Conservation (phyloP, 2,329 filamentous ascomycete species). For the Zymoseptoria ardabiliae region DNA sequence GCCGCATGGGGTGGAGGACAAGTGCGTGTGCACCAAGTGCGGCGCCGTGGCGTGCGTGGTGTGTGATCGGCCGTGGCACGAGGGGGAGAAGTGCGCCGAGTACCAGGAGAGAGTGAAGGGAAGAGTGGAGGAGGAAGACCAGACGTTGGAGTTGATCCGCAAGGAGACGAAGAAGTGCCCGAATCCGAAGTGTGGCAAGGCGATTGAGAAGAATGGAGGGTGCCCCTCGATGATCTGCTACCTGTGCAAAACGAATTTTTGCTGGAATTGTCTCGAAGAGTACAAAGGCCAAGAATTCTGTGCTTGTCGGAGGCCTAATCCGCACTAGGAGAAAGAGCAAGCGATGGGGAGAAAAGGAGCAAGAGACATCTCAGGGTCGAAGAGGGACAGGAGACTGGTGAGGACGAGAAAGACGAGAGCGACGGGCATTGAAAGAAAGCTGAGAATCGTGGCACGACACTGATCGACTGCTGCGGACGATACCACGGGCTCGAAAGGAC, state of each 20-base stretch:
- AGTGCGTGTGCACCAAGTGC: slow-evolving; percentile 26
- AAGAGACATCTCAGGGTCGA: not conserved
- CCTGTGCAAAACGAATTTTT: slow-evolving; percentile 23
- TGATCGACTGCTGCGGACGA: not conserved
- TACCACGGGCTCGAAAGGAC: not conserved
- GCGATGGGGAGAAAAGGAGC: not conserved
- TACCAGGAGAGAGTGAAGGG: slow-evolving; percentile 25
- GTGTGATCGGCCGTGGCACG: slow-evolving; percentile 27
- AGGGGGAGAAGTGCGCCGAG: slow-evolving; percentile 27
- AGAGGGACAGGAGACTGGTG: not conserved
- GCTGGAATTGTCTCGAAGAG: slow-evolving; percentile 23
- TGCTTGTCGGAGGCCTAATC: not conserved
- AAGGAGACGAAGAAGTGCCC: slow-evolving; percentile 25
- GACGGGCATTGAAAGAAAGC: not conserved
- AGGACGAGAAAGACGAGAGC: too few species aligned
- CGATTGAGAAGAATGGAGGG: slow-evolving; percentile 29
- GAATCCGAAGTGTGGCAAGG: slow-evolving; percentile 20
- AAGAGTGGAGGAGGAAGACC: slow-evolving; percentile 26
- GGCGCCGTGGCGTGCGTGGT: slow-evolving; percentile 24
- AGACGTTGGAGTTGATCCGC: slow-evolving; percentile 12
- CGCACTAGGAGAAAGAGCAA: not conserved
- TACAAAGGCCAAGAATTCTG: not conserved
- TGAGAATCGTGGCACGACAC: not conserved
- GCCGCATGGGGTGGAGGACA: slow-evolving; percentile 13
- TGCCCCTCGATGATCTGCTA: slow-evolving; percentile 26